These are phyloP conservation scores for Cryptosporidium canis DNA, from an alignment of 169 alveolate genomes.

Conservation along the genomic window DNA sequence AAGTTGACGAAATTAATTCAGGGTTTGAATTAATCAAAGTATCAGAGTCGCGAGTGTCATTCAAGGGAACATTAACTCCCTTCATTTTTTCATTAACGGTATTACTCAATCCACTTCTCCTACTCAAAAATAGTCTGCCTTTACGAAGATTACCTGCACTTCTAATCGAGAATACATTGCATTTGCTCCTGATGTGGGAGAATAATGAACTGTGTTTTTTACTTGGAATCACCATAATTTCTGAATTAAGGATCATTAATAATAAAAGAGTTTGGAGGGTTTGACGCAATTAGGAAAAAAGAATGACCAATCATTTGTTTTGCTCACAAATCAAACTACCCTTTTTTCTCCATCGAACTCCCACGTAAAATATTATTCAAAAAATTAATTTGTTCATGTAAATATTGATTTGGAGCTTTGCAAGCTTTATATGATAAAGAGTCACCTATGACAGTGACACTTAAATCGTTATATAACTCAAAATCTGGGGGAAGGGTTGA, in stretches of 20 bases:
- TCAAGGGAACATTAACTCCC: not conserved
- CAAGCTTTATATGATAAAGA: not conserved
- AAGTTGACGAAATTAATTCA: not conserved
- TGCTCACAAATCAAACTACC: not conserved
- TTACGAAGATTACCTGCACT: too few species aligned
- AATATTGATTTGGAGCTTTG: not conserved
- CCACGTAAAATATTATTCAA: conserved; percentile 56
- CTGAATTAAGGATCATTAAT: not conserved
- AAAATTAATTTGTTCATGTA: conserved; percentile 44
- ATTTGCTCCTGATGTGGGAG: not conserved
- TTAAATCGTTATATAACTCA: not conserved
- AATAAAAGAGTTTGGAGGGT: not conserved
- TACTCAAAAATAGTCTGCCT: not conserved
- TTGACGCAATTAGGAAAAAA: conserved; percentile 3
- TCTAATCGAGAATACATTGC: not conserved
- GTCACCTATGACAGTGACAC: not conserved
- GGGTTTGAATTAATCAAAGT: not conserved
- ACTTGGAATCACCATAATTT: not conserved
- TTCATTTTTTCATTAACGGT: not conserved
- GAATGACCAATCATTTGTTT: not conserved
- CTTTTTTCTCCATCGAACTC: conserved; percentile 61
- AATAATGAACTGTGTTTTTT: not conserved
- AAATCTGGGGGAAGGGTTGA: conserved; percentile 3
- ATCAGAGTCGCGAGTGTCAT: not conserved
- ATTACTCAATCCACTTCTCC: not conserved